These are phyloP conservation scores for Artemisia tridentata DNA, from an alignment of 129 eudicot genomes.

Conservation along the genomic window DNA sequence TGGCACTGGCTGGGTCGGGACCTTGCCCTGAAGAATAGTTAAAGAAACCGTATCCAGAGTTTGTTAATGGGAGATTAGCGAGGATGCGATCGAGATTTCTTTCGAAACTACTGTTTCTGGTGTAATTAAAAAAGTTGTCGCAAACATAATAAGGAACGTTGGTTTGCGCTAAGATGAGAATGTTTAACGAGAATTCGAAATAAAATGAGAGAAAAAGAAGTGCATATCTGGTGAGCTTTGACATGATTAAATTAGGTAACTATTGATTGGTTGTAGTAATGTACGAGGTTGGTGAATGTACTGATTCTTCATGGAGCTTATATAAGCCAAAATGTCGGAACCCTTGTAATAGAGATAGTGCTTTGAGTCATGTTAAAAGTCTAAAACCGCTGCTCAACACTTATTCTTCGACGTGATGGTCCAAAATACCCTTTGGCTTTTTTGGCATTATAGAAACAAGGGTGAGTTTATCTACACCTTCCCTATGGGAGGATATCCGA, in stretches of 20 bases:
- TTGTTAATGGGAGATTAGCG: background rate
- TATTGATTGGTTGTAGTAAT: background rate
- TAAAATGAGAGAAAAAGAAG: background rate
- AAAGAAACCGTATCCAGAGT: background rate
- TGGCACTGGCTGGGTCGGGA: background rate
- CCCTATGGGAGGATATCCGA: too few relatives aligned
- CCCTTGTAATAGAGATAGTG: too few relatives aligned
- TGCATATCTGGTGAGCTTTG: background rate
- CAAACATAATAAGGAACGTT: background rate
- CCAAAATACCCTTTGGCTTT: too few relatives aligned
- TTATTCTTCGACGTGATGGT: too few relatives aligned
- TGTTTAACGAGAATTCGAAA: background rate
- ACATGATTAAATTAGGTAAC: background rate
- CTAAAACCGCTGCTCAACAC: too few relatives aligned
- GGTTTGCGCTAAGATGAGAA: background rate
- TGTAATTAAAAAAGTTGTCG: background rate
- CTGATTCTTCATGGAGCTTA: background rate
- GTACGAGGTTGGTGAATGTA: background rate
- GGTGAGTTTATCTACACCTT: too few relatives aligned
- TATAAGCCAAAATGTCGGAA: background rate
- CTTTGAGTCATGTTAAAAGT: too few relatives aligned
- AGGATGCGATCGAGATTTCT: background rate
- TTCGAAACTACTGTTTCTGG: background rate
- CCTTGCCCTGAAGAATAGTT: background rate
- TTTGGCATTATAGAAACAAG: too few relatives aligned